A percentile compares a stretch with the other conserved stretches of the same genome.
Conservation (phyloP, 202 grass and related monocot genomes). For the Sporobolus alterniflorus region DNA sequence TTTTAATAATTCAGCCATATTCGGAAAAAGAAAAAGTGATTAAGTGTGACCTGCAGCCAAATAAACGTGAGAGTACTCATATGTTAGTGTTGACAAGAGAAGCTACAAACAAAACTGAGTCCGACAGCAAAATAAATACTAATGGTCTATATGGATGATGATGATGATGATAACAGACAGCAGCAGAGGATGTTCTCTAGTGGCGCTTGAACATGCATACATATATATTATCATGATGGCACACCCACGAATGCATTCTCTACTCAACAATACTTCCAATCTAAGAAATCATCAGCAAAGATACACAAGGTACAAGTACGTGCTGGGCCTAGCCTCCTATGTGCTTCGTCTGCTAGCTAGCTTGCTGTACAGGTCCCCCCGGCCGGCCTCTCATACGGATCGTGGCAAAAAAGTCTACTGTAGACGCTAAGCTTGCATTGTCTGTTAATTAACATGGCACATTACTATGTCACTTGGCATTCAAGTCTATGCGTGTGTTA, state of each 20-base stretch:
- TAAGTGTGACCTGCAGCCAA: no score
- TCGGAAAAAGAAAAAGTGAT: no score
- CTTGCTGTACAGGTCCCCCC: background rate
- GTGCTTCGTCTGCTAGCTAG: background rate
- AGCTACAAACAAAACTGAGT: conserved; percentile 38
- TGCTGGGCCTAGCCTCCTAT: background rate
- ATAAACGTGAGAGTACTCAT: no score
- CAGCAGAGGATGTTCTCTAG: conserved; percentile 32
- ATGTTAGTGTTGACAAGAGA: background rate
- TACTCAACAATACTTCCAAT: background rate
- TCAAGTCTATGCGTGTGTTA: no score
- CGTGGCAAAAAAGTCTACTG: background rate
- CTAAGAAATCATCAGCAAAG: conserved; percentile 8
- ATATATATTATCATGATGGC: no score
- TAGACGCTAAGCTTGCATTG: background rate
- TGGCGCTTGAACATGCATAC: conserved; percentile 21
- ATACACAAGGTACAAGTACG: conserved; percentile 4
- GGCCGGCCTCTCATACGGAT: background rate
- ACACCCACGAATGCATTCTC: no score
- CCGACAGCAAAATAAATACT: conserved; percentile 35
- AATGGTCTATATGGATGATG: conserved; percentile 36
- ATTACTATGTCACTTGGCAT: no score
- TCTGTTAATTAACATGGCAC: no score
- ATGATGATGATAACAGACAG: conserved; percentile 37
- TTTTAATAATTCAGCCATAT: no score